A percentile compares a stretch with the other conserved stretches of the same genome.
Conservation (phyloP, 2,329 filamentous ascomycete species). For the Cucurbitaria berberidis region DNA sequence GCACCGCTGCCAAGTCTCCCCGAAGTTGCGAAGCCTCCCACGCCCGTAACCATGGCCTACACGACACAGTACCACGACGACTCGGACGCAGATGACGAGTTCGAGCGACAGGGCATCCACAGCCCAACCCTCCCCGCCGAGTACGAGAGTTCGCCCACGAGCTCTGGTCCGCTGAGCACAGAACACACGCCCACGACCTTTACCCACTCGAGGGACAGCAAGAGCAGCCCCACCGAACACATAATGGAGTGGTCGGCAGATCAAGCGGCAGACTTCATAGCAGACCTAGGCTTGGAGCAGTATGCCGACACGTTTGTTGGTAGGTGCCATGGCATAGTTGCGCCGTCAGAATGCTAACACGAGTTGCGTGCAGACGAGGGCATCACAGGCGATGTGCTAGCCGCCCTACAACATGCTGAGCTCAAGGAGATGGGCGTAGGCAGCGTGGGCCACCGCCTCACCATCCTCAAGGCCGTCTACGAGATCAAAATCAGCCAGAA, state of each 20-base stretch:
- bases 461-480: slow-evolving; percentile 94
- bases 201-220: slow-evolving; percentile 67
- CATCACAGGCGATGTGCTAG: slow-evolving; percentile 88
- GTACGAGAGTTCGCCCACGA: slow-evolving; percentile 72
- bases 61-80: slow-evolving; percentile 71
- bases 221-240: slow-evolving; percentile 73
- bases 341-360: slow-evolving; percentile 9
- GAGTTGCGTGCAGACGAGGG: slow-evolving; percentile 73
- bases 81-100: slow-evolving; percentile 78
- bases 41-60: slow-evolving; percentile 45
- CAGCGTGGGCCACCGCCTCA: slow-evolving; percentile 92
- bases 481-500: slow-evolving; percentile 95
- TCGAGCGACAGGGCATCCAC: slow-evolving; percentile 71
- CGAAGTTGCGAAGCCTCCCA: slow-evolving; percentile 6
- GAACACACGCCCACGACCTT: slow-evolving; percentile 84
- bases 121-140: slow-evolving; percentile 69
- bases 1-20: slow-evolving; percentile 12
- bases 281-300: slow-evolving; percentile 77
- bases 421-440: slow-evolving; percentile 92
- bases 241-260: slow-evolving; percentile 83
- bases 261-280: slow-evolving; percentile 88
- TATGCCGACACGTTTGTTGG: slow-evolving; percentile 85
- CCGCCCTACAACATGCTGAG: slow-evolving; percentile 89
- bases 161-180: slow-evolving; percentile 71
- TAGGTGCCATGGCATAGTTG: slow-evolving; percentile 56